Evolutionary conservation across 2,329 filamentous ascomycete species (phyloP).

Genomic region (Penicillium sclerotigenum): DNA sequence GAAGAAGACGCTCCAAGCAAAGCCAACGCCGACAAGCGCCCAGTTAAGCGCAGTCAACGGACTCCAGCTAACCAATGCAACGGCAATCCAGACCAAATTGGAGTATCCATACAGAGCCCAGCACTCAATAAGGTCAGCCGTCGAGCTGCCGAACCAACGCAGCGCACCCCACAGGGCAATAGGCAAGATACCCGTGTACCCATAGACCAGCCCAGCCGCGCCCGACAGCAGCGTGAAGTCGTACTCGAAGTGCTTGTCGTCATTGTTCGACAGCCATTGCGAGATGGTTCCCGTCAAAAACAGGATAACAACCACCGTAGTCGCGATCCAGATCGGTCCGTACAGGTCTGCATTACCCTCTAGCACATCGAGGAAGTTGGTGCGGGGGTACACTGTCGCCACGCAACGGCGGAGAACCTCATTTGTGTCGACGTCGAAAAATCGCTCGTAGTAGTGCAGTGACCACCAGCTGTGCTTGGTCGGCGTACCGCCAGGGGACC

Average conservation of each 20-base stretch:
- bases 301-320: slow-evolving; percentile 90
- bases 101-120: slow-evolving; percentile 94
- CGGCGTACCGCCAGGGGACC: slow-evolving; percentile 41
- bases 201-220: slow-evolving; percentile 89
- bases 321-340: slow-evolving; percentile 98
- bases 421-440: slow-evolving; percentile 95
- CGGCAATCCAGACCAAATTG: slow-evolving; percentile 95
- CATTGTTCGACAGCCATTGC: slow-evolving; percentile 72
- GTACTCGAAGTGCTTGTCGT: slow-evolving; percentile 74
- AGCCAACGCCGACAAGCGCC: slow-evolving; percentile 84
- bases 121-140: slow-evolving; percentile 89
- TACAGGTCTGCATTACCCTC: slow-evolving; percentile 97
- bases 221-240: slow-evolving; percentile 87
- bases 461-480: slow-evolving; percentile 90
- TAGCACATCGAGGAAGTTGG: slow-evolving; percentile 93
- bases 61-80: slow-evolving; percentile 88
- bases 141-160: slow-evolving; percentile 93
- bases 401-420: slow-evolving; percentile 84
- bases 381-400: slow-evolving; percentile 82
- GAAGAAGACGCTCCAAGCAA: slow-evolving; percentile 78
- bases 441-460: slow-evolving; percentile 90
- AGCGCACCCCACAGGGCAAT: slow-evolving; percentile 81
- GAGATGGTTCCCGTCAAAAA: slow-evolving; percentile 95
- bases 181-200: slow-evolving; percentile 86
- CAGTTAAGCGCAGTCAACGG: slow-evolving; percentile 84